phyloP scores from a whole-genome alignment of 306 rosid species.

The Prunus kanzakura region DNA sequence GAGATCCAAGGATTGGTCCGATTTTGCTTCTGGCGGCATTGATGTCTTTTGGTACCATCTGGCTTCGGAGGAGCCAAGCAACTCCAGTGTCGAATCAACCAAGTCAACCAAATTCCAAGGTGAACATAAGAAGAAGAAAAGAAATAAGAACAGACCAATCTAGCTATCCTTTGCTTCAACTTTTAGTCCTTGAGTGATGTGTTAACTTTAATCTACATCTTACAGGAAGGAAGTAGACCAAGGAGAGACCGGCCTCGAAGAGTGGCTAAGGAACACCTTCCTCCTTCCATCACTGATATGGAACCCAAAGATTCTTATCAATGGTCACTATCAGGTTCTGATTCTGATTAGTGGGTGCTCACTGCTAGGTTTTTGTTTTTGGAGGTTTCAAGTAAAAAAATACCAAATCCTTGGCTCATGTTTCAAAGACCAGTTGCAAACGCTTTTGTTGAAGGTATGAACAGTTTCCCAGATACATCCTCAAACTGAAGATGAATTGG shows the following conservation, averaged over 20 bases:
- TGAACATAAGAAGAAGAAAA: constrained; percentile 12
- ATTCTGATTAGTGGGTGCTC: constrained; percentile 52
- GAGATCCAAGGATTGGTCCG: constrained; percentile 91
- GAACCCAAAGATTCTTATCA: constrained; percentile 72
- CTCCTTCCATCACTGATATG: constrained; percentile 62
- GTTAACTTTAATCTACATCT: constrained; percentile 10
- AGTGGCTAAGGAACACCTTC: constrained; percentile 19
- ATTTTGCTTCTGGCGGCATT: constrained; percentile 74
- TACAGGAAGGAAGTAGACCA: constrained; percentile 42
- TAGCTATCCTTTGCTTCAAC: neutral
- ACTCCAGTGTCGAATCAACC: constrained; percentile 34
- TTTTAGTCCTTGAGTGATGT: neutral
- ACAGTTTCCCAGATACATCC: neutral
- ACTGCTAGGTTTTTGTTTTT: neutral
- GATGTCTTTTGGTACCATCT: constrained; percentile 63
- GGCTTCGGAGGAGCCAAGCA: constrained; percentile 73
- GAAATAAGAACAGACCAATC: neutral
- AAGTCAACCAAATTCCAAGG: constrained; percentile 45
- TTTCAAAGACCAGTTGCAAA: neutral
- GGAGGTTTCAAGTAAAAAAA: neutral
- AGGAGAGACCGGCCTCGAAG: constrained; percentile 33
- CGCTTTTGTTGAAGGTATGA: constrained; percentile 47
- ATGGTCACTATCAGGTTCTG: constrained; percentile 60
- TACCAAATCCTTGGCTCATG: neutral
- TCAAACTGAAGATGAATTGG: neutral